Percentiles rank a stretch among this genome's conserved stretches.
phyloP scores from a whole-genome alignment of 352 stramenopile species.

The Phytophthora nicotianae region DNA sequence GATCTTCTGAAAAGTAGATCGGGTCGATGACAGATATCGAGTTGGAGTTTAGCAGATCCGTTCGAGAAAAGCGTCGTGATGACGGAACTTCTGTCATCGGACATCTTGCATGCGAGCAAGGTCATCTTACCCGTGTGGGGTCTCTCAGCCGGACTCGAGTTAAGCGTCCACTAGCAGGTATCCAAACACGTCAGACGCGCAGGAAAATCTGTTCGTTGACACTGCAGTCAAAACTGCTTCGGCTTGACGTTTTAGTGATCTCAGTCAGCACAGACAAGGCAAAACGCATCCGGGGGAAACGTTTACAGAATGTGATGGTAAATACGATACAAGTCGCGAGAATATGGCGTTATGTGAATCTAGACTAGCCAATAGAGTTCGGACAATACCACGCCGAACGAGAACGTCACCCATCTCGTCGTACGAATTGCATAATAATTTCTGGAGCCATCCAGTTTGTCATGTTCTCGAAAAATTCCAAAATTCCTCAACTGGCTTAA shows the following conservation, averaged over 20 bases:
- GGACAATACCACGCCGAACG: too few relatives aligned
- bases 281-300: too few relatives aligned
- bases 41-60: conserved; percentile 25
- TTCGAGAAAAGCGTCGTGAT: conserved; percentile 22
- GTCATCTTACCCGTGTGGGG: not conserved
- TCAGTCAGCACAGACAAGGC: conserved; percentile 7
- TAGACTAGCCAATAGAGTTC: too few relatives aligned
- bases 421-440: too few relatives aligned
- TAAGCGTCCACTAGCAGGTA: conserved; percentile 21
- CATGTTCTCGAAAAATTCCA: too few relatives aligned
- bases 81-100: not conserved
- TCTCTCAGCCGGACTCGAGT: conserved; percentile 11
- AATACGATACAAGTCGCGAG: conserved; percentile 23
- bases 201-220: conserved; percentile 11
- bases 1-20: conserved; percentile 21
- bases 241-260: not conserved
- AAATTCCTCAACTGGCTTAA: too few relatives aligned
- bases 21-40: conserved; percentile 12
- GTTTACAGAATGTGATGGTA: too few relatives aligned
- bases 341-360: not conserved
- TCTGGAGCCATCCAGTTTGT: too few relatives aligned
- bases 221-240: conserved; percentile 23
- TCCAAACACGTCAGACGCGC: conserved; percentile 17
- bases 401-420: not conserved
- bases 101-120: conserved; percentile 9